Evolutionary conservation across 768 basidiomycete species (phyloP).

Genomic region (Austroboletus eburneus): DNA sequence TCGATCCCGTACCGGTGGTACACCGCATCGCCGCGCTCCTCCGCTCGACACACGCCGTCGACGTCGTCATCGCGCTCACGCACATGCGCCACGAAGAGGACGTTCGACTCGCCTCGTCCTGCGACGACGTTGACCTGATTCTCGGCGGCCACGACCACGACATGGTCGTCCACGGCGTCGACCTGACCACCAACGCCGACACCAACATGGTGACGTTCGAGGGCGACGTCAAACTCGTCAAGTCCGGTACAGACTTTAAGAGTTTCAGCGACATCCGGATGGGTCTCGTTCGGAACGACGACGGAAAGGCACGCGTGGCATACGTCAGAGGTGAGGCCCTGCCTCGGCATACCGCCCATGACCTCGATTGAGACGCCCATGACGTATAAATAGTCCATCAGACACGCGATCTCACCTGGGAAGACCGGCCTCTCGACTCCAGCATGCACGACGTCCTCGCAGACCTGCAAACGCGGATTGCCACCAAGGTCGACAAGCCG

Average conservation of each 20-base stretch:
- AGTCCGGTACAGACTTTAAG: constrained; percentile 6
- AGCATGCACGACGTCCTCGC: constrained; percentile 1
- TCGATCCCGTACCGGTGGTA: constrained; percentile 11
- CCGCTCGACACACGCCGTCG: not conserved
- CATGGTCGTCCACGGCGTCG: constrained; percentile 6
- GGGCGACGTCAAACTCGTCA: constrained; percentile 5
- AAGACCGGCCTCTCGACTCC: constrained; percentile 1
- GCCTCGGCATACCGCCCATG: too few species aligned
- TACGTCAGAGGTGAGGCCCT: constrained; percentile 1
- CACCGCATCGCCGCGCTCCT: not conserved
- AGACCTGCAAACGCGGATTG: not conserved
- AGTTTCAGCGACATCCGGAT: constrained; percentile 5
- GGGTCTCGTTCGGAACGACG: not conserved
- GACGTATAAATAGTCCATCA: too few species aligned
- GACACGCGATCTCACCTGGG: constrained; percentile 5
- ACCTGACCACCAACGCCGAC: not conserved
- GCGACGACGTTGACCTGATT: constrained; percentile 7
- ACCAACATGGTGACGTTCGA: not conserved
- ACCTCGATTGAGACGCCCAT: too few species aligned
- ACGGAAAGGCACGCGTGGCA: not conserved
- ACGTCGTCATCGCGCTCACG: constrained; percentile 8
- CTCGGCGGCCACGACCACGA: constrained; percentile 11
- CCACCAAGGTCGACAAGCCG: not conserved
- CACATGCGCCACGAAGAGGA: constrained; percentile 13
- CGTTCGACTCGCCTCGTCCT: not conserved